Percentiles rank a stretch among this genome's conserved stretches.
Conservation (phyloP, 768 basidiomycete species). For the Strobilomyces dryophilus region DNA sequence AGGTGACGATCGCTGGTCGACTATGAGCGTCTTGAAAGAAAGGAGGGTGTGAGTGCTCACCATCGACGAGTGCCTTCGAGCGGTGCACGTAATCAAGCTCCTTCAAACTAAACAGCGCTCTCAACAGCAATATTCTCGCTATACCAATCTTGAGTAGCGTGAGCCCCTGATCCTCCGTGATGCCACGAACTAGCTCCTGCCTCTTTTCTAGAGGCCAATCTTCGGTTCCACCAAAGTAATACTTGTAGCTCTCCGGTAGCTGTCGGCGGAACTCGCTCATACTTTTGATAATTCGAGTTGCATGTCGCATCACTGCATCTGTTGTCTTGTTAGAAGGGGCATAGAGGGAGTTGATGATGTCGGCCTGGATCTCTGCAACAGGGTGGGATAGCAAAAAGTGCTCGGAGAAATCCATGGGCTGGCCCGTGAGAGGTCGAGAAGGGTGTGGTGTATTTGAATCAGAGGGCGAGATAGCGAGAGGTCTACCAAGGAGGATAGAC, state of each 20-base stretch:
- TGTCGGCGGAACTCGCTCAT: constrained; percentile 66
- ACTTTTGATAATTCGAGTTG: constrained; percentile 74
- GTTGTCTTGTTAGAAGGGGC: constrained; percentile 66
- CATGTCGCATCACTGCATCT: constrained; percentile 70
- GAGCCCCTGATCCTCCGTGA: constrained; percentile 77
- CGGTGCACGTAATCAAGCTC: constrained; percentile 63
- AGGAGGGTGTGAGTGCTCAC: constrained; percentile 36
- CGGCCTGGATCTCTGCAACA: constrained; percentile 80
- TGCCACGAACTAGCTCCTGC: constrained; percentile 62
- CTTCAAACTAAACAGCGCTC: constrained; percentile 76
- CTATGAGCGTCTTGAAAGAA: constrained; percentile 5
- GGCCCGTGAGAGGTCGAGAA: constrained; percentile 35
- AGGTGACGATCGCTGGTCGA: constrained; percentile 68
- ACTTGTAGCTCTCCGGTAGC: constrained; percentile 67
- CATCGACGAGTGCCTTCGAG: constrained; percentile 72
- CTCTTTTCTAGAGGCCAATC: constrained; percentile 67
- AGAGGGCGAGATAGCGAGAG: constrained; percentile 76
- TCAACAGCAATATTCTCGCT: constrained; percentile 68
- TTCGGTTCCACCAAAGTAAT: constrained; percentile 75
- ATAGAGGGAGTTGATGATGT: constrained; percentile 85
- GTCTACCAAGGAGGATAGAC: constrained; percentile 81
- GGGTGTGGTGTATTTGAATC: constrained; percentile 81
- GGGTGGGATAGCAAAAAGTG: constrained; percentile 76
- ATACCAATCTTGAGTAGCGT: constrained; percentile 83
- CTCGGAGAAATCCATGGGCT: constrained; percentile 56